These are phyloP conservation scores for Lepidium didymum DNA, from an alignment of 345 rosid species.

Conservation along the genomic window DNA sequence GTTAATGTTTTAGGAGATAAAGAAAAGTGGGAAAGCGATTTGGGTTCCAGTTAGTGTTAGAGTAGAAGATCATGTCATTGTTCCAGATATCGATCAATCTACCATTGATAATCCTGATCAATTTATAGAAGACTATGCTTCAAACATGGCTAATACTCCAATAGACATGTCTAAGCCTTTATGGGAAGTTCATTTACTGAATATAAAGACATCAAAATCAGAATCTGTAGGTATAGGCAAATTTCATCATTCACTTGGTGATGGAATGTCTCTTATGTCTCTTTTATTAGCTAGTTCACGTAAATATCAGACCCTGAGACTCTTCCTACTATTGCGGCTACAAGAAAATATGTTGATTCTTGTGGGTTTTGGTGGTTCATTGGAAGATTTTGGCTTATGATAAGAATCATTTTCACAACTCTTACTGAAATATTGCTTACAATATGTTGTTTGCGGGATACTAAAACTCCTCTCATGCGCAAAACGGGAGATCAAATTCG, in stretches of 20 bases:
- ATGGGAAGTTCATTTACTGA: constrained; percentile 77
- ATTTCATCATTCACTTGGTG: constrained; percentile 51
- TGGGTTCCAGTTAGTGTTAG: constrained; percentile 29
- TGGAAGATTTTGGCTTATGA: constrained; percentile 28
- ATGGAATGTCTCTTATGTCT: constrained; percentile 55
- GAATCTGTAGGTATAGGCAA: constrained; percentile 36
- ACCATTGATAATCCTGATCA: constrained; percentile 39
- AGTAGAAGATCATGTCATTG: constrained; percentile 24
- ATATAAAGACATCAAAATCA: constrained; percentile 53
- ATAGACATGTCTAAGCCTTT: constrained; percentile 52
- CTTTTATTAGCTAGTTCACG: constrained; percentile 43
- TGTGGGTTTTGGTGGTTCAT: constrained; percentile 25
- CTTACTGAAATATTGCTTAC: constrained; percentile 36
- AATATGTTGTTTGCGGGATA: constrained; percentile 34
- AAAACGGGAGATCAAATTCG: neutral
- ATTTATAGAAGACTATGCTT: constrained; percentile 55
- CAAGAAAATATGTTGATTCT: neutral
- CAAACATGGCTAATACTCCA: constrained; percentile 44
- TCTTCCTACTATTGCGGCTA: constrained; percentile 42
- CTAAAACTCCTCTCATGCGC: constrained; percentile 38
- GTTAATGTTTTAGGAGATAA: no score
- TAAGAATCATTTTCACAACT: constrained; percentile 39
- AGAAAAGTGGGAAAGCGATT: constrained; percentile 41
- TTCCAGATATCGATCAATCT: constrained; percentile 23
- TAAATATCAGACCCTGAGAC: constrained; percentile 42